Evolutionary conservation across 2,329 filamentous ascomycete genomes (phyloP).

Genomic region (Alternaria triticimaculans): DNA sequence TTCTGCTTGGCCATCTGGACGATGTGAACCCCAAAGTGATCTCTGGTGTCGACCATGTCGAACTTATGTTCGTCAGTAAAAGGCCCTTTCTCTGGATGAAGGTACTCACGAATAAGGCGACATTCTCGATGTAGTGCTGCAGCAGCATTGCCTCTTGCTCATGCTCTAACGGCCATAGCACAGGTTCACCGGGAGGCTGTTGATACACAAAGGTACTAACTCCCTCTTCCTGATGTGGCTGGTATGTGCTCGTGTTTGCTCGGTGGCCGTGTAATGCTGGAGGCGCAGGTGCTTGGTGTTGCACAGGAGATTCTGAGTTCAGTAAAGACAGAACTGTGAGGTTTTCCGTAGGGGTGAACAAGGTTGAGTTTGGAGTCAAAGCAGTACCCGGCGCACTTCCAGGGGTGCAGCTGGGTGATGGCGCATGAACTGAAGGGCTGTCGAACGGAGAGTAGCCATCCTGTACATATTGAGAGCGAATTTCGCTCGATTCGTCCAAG

Average conservation of each 20-base stretch:
- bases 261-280: slow-evolving; percentile 25
- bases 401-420: slow-evolving; percentile 18
- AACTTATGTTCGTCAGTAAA: slow-evolving; percentile 28
- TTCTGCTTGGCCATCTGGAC: slow-evolving; percentile 47
- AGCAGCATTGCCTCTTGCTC: slow-evolving; percentile 49
- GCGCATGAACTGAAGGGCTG: slow-evolving; percentile 13
- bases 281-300: slow-evolving; percentile 18
- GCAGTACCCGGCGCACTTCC: slow-evolving; percentile 19
- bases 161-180: slow-evolving; percentile 45
- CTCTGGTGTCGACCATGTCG: slow-evolving; percentile 44
- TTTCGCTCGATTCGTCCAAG: slow-evolving; percentile 44
- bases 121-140: slow-evolving; percentile 46
- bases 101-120: slow-evolving; percentile 43
- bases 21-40: slow-evolving; percentile 45
- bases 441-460: slow-evolving; percentile 25
- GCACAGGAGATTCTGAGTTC: slow-evolving; percentile 41
- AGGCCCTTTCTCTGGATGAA: background rate
- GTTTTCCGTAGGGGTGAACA: slow-evolving; percentile 37
- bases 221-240: slow-evolving; percentile 12
- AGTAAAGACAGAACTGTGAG: slow-evolving; percentile 44
- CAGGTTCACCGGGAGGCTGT: slow-evolving; percentile 36
- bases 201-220: slow-evolving; percentile 37
- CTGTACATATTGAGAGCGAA: slow-evolving; percentile 39
- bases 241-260: slow-evolving; percentile 6
- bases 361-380: slow-evolving; percentile 23